Percentiles rank a stretch among this genome's conserved stretches.
Conservation (phyloP, 352 stramenopile genomes). For the Pythium scleroteichum region DNA sequence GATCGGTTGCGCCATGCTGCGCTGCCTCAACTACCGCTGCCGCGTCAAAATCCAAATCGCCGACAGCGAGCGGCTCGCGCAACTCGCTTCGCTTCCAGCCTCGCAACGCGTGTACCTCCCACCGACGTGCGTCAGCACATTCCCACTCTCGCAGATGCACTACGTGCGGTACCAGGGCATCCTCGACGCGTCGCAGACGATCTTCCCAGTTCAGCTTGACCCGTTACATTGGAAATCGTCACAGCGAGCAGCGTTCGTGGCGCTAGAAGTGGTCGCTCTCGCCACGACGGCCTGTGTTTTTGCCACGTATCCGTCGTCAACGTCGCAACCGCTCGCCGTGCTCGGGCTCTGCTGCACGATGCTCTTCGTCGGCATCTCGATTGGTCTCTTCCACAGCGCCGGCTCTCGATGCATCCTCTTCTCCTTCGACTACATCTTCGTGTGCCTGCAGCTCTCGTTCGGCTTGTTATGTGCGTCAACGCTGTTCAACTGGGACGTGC, state of each 20-base stretch:
- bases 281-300: constrained; percentile 4
- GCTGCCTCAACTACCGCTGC: constrained; percentile 32
- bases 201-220: constrained; percentile 5
- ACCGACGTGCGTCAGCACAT: not conserved
- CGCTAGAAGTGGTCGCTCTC: not conserved
- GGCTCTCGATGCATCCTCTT: not conserved
- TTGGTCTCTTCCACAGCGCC: constrained; percentile 10
- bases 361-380: constrained; percentile 4
- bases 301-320: constrained; percentile 2
- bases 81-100: not conserved
- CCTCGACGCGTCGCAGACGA: constrained; percentile 9
- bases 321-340: not conserved
- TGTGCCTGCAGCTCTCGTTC: constrained; percentile 17
- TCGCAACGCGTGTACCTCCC: not conserved
- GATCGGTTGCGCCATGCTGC: constrained; percentile 26
- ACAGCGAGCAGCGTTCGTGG: not conserved
- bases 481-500: constrained; percentile 23
- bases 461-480: constrained; percentile 2
- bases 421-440: constrained; percentile 24
- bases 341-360: constrained; percentile 12
- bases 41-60: constrained; percentile 11
- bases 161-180: not conserved
- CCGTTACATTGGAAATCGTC: not conserved
- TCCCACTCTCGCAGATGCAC: constrained; percentile 9
- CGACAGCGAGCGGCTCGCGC: not conserved